These are phyloP conservation scores for Alternaria postmessia DNA, from an alignment of 2,329 filamentous ascomycete species.

Conservation along the genomic window DNA sequence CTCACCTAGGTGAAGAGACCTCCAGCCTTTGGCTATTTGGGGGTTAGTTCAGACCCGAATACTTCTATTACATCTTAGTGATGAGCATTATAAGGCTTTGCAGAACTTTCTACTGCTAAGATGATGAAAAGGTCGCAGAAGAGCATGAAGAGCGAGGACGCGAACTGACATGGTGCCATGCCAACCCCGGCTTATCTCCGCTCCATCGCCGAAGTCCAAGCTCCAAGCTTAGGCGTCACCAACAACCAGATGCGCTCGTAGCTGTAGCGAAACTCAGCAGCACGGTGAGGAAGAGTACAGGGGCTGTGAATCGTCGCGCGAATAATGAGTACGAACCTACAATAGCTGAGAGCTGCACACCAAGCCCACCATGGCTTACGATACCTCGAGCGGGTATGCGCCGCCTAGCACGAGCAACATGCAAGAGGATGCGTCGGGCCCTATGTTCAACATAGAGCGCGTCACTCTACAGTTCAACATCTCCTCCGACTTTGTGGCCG, in stretches of 20 bases:
- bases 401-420: constrained; percentile 71
- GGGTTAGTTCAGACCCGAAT: no score
- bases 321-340: constrained; percentile 24
- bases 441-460: constrained; percentile 93
- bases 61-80: no score
- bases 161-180: constrained; percentile 8
- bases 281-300: background rate
- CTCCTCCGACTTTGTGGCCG: constrained; percentile 93
- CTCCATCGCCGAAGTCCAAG: constrained; percentile 15
- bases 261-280: constrained; percentile 10
- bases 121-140: background rate
- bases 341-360: constrained; percentile 20
- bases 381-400: constrained; percentile 75
- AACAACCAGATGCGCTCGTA: constrained; percentile 5
- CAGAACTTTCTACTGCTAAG: background rate
- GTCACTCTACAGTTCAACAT: constrained; percentile 95
- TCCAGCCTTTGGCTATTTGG: no score
- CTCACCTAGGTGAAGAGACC: no score
- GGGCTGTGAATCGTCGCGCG: constrained; percentile 18
- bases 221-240: constrained; percentile 16
- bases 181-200: constrained; percentile 17
- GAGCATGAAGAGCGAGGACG: background rate
- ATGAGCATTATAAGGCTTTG: no score
- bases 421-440: constrained; percentile 68
- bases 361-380: constrained; percentile 69